A percentile compares a stretch with the other conserved stretches of the same genome.
phyloP scores from a whole-genome alignment of 768 basidiomycete species.

The Calvatia gigantea region DNA sequence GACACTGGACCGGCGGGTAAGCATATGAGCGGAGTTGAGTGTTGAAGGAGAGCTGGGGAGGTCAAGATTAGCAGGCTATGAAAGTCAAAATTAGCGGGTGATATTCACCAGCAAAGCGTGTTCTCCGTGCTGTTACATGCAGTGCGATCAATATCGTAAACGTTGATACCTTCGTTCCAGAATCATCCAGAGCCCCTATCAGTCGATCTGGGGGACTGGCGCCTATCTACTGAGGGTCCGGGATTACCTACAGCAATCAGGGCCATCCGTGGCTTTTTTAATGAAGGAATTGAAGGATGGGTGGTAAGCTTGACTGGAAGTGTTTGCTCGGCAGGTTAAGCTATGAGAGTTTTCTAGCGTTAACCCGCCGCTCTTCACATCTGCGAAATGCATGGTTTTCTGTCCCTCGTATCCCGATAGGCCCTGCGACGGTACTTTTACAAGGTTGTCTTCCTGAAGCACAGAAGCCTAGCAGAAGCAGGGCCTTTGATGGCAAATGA shows the following conservation, averaged over 20 bases:
- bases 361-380: background rate
- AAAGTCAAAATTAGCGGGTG: background rate
- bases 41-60: background rate
- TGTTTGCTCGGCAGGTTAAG: background rate
- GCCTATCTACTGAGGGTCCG: constrained; percentile 1
- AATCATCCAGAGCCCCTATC: too few relatives aligned
- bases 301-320: background rate
- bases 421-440: background rate
- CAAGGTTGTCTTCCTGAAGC: background rate
- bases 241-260: background rate
- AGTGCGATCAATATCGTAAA: background rate
- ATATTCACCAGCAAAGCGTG: background rate
- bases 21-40: background rate
- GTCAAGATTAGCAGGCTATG: background rate
- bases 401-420: constrained; percentile 1
- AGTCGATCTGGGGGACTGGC: too few relatives aligned
- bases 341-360: background rate
- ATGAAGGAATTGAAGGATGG: background rate
- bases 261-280: background rate
- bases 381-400: background rate
- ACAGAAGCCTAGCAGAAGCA: background rate
- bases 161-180: background rate
- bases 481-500: background rate
- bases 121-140: background rate
- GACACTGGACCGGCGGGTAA: background rate